Evolutionary conservation across 2,329 filamentous ascomycete species (phyloP), one percentile per base, ranked within the genome.

Genomic region (Leptodontidium sp.): DNA sequence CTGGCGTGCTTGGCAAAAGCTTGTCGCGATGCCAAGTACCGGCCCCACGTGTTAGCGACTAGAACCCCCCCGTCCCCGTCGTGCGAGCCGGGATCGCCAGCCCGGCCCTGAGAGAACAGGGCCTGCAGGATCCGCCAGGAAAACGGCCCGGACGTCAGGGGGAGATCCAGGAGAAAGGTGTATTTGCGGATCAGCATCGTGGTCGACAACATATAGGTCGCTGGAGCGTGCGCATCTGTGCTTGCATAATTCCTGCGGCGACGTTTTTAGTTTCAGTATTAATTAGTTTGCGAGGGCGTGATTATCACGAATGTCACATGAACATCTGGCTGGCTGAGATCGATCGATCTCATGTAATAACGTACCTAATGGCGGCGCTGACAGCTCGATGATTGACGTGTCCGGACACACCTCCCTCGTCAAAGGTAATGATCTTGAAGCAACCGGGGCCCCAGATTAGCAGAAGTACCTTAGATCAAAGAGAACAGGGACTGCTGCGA

Each of bases 351-450:
- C 32, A n/a, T 24, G 3, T 21, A 21, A 21, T 11, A 24, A 61
- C 76, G 66, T 76, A 82, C 80, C 71, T 77, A 40, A 82, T 76
- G 2, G 79, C 81, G 17, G 76, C 76, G 71, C 78, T 81, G 61
- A 82, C 79, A 17, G 80, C 80, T 24, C 79, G 69, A 66, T 82
- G 81, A 64, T 82, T 82, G 62, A 82, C 76, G 64, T 82, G 80
- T 6, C 79, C 79, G 1, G 79, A 81, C 6, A 82, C 77, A 17
- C 80, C 81, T 29, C 78, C 78, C n/a, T 79, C 67, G 52, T 82
- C 81, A 67, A 82, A 82, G 0, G 80, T 82, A 61, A 82, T 76
- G 63, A 82, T 81, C 78, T 77, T 47, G 24, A 49, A 45, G 43
- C 14, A 45, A 17, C 43, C 6, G 43, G 43, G 12, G 43, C 43